Evolutionary conservation across 352 stramenopile genomes (phyloP).

Genomic region (Globisporangium radiosum): DNA sequence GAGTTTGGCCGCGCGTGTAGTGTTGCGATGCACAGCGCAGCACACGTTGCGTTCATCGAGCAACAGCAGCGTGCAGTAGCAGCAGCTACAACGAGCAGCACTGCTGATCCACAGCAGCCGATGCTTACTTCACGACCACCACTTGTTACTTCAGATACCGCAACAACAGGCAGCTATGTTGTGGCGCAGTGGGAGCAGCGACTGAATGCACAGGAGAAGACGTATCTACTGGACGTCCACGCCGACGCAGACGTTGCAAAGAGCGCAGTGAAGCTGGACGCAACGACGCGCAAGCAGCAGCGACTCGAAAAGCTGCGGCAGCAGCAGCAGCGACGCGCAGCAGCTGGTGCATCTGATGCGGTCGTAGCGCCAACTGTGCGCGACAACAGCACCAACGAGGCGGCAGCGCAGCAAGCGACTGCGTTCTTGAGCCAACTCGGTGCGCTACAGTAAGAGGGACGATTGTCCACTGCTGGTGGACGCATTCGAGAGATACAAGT

Average conservation of each 20-base stretch:
- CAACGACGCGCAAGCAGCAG: slow-evolving; percentile 52
- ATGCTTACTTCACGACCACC: neutral
- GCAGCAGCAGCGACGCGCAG: slow-evolving; percentile 13
- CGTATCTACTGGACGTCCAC: slow-evolving; percentile 62
- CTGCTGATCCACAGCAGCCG: no score
- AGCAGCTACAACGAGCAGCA: neutral
- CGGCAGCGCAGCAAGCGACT: slow-evolving; percentile 39
- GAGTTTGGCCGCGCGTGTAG: slow-evolving; percentile 52
- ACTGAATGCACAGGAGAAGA: slow-evolving; percentile 55
- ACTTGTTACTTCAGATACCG: no score
- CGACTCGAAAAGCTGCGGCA: slow-evolving; percentile 49
- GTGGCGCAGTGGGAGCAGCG: slow-evolving; percentile 78
- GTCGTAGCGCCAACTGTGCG: slow-evolving; percentile 3
- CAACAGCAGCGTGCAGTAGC: neutral
- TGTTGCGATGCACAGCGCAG: slow-evolving; percentile 32
- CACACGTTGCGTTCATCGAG: slow-evolving; percentile 22
- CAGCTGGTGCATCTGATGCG: neutral
- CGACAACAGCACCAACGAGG: slow-evolving; percentile 12
- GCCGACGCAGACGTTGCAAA: slow-evolving; percentile 40
- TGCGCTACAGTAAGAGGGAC: slow-evolving; percentile 25
- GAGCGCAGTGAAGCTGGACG: slow-evolving; percentile 20
- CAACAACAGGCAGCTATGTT: slow-evolving; percentile 48
- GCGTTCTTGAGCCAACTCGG: slow-evolving; percentile 56
- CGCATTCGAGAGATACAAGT: no score
- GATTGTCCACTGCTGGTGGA: no score